Conservation (phyloP, 1,284 basidiomycete genomes). For the Anthracocystis panici-leucophaei region DNA sequence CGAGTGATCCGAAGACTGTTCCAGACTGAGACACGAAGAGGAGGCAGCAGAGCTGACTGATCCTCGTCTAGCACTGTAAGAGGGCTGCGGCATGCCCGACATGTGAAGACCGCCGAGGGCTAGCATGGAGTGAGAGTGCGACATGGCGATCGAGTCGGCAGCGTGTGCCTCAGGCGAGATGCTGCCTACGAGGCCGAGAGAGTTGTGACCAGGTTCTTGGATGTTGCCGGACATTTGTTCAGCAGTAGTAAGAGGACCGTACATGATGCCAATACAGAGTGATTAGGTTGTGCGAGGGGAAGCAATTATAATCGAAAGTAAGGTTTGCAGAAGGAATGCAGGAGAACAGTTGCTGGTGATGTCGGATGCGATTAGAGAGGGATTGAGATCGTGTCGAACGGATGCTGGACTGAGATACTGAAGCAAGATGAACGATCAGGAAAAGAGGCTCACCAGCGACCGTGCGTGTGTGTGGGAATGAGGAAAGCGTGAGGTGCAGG, state of each 20-base stretch:
- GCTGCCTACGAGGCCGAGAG: slow-evolving; percentile 45
- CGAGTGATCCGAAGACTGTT: slow-evolving; percentile 36
- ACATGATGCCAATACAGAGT: slow-evolving; percentile 22
- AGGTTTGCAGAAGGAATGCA: neutral
- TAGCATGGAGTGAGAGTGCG: slow-evolving; percentile 45
- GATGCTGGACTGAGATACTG: slow-evolving; percentile 13
- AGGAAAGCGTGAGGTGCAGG: slow-evolving; percentile 6
- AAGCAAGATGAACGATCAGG: neutral
- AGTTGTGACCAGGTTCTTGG: slow-evolving; percentile 32
- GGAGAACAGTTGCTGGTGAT: slow-evolving; percentile 5
- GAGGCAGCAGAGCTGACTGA: slow-evolving; percentile 44
- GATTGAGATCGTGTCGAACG: neutral
- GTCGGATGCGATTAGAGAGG: slow-evolving; percentile 15
- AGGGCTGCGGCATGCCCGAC: slow-evolving; percentile 19
- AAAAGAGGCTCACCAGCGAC: slow-evolving; percentile 1
- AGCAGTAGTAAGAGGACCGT: slow-evolving; percentile 16
- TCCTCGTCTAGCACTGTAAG: slow-evolving; percentile 27
- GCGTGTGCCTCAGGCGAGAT: slow-evolving; percentile 27
- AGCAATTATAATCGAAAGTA: neutral
- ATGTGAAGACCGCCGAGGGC: slow-evolving; percentile 15
- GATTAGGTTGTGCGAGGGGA: neutral
- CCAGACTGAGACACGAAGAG: slow-evolving; percentile 44
- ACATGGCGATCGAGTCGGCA: slow-evolving; percentile 33
- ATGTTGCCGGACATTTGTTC: slow-evolving; percentile 3
- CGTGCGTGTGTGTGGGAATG: neutral